These are phyloP conservation scores for Ceratorhiza oryzae-sativae DNA, from an alignment of 1,284 basidiomycete species.

Conservation along the genomic window DNA sequence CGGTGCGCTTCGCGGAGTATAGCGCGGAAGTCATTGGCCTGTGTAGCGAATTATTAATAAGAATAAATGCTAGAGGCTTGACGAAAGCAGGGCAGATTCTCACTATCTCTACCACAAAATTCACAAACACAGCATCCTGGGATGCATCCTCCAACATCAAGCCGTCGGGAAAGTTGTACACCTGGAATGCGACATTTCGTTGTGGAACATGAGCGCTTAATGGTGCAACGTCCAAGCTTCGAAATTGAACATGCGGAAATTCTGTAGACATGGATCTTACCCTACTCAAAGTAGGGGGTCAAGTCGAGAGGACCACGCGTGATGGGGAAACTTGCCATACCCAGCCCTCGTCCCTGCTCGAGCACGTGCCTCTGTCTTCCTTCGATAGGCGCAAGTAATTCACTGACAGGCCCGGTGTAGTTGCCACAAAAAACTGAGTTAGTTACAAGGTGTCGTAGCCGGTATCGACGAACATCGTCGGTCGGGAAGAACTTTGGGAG, in stretches of 20 bases:
- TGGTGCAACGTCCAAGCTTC: neutral
- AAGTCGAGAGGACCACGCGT: no score
- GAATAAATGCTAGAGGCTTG: no score
- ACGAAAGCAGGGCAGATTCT: no score
- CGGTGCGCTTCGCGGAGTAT: neutral
- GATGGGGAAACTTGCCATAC: neutral
- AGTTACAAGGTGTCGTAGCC: neutral
- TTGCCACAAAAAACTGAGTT: slow-evolving; percentile 1
- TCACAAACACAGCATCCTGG: slow-evolving; percentile 5
- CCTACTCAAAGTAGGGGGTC: neutral
- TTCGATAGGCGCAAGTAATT: neutral
- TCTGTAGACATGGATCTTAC: neutral
- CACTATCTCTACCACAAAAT: neutral
- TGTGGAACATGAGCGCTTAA: neutral
- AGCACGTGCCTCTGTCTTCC: neutral
- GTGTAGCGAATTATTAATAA: no score
- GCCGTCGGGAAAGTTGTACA: neutral
- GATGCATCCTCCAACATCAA: neutral
- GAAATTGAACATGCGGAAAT: slow-evolving; percentile 6
- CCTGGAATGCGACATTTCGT: slow-evolving; percentile 3
- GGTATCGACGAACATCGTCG: slow-evolving; percentile 2
- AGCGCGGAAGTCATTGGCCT: slow-evolving; percentile 3
- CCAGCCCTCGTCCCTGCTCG: neutral
- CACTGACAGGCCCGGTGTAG: slow-evolving; percentile 4
- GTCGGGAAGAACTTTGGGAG: slow-evolving; percentile 11